Evolutionary conservation across 306 rosid species (phyloP), one percentile per base, ranked within the genome.

Genomic region (Myrica gale): DNA sequence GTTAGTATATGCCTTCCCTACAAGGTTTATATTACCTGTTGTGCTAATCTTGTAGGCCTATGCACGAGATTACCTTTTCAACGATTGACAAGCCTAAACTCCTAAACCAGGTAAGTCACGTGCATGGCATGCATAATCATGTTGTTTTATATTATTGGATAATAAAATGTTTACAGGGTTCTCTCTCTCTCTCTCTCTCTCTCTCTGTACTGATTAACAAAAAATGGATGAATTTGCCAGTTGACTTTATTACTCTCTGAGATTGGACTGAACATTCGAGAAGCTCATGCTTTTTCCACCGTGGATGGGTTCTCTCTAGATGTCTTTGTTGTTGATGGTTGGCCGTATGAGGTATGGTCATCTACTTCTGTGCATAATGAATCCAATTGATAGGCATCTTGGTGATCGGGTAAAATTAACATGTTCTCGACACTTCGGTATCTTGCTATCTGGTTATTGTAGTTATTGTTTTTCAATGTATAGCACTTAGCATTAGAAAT

Each of bases 241-340:
- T 87, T 96, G 84, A 96, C 99, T 76, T 86, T 82, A 53, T 74
- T 96, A 73, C 94, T 96, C 78, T 91, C 93, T 81, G 99, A 96
- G 77, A 76, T 92, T 78, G 98, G 98, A 69, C 88, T 96, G 72
- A 96, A 96, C 89, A 96, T 96, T 85, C 97, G 90, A 88, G 99
- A 96, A 89, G 99, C 99, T 76, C 99, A 96, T 86, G 99, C 97
- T 13, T 96, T 96, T 86, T 96, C 99, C 53, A 92, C 99, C 61
- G 85, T 78, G 37, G 99, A 96, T 83, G 99, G 99, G 77, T 96
- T 84, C 85, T 96, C 99, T 84, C 84, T 96, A 83, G 99, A 96
- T 87, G 99, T 92, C 80, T 96, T 96, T 57, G 98, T 96, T 10
- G 97, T 96, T 72, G 97, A 84, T 82, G 98, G 99, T 54, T 96